These are phyloP conservation scores for Coprinopsis strossmayeri DNA, from an alignment of 768 basidiomycete genomes.

Conservation along the genomic window DNA sequence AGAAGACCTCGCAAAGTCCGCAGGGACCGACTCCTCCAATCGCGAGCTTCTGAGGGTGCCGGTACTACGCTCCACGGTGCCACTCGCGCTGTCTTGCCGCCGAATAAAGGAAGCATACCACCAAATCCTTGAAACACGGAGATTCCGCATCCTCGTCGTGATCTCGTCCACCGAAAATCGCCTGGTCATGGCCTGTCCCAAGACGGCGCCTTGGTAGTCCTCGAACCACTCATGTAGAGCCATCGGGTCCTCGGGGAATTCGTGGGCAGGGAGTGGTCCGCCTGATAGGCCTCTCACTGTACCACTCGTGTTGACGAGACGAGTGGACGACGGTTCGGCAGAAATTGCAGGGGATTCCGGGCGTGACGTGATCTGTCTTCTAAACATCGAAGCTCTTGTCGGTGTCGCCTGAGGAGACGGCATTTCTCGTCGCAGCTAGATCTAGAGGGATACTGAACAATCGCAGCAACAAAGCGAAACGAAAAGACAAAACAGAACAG, in stretches of 20 bases:
- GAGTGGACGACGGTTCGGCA: not conserved
- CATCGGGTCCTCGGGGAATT: constrained; percentile 4
- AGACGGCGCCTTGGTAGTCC: not conserved
- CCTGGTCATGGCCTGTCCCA: not conserved
- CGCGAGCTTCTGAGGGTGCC: not conserved
- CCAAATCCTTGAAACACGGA: not conserved
- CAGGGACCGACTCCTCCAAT: not conserved
- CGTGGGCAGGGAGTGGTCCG: constrained; percentile 1
- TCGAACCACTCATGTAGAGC: not conserved
- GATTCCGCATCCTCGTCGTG: not conserved
- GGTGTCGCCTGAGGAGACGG: no score
- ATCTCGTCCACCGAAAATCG: not conserved
- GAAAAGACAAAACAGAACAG: no score
- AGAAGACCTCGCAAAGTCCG: no score
- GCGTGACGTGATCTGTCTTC: no score
- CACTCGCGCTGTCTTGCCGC: not conserved
- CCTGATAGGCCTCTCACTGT: not conserved
- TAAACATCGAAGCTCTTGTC: no score
- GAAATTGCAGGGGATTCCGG: not conserved
- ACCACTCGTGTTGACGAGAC: not conserved
- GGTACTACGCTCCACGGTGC: not conserved
- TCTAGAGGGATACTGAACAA: no score
- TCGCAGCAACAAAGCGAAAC: no score
- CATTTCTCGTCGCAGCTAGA: no score
- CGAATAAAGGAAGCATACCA: not conserved